A percentile compares a stretch with the other conserved stretches of the same genome.
phyloP scores from a whole-genome alignment of 495 filamentous ascomycete genomes.

The Pseudotulostoma volvatum region DNA sequence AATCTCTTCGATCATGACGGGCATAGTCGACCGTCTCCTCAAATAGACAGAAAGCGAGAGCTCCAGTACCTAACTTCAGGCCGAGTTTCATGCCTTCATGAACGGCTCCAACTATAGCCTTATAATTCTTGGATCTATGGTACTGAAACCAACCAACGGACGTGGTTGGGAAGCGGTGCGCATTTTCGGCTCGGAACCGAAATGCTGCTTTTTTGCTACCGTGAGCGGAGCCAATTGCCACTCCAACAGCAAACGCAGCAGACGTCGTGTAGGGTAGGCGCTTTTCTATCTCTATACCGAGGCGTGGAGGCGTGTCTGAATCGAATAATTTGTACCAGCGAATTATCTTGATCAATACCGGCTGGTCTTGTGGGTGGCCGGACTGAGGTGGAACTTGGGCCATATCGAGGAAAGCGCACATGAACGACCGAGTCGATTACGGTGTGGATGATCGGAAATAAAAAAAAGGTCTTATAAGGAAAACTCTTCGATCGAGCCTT shows the following conservation, averaged over 20 bases:
- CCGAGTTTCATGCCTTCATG: conserved; percentile 66
- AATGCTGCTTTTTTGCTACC: conserved; percentile 57
- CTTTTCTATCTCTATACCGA: conserved; percentile 43
- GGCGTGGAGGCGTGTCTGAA: conserved; percentile 33
- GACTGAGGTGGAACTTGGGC: conserved; percentile 2
- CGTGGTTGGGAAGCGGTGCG: conserved; percentile 72
- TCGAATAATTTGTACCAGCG: conserved; percentile 30
- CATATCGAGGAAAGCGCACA: not conserved
- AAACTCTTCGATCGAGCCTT: no score
- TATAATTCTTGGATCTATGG: conserved; percentile 94
- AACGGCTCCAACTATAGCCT: conserved; percentile 53
- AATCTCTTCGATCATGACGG: conserved; percentile 47
- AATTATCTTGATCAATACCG: conserved; percentile 16
- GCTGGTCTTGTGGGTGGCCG: conserved; percentile 12
- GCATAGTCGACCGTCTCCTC: conserved; percentile 75
- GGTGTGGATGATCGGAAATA: not conserved
- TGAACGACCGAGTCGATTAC: no score
- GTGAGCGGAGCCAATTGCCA: conserved; percentile 51
- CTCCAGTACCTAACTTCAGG: conserved; percentile 47
- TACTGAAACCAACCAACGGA: conserved; percentile 88
- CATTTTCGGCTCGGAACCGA: conserved; percentile 85
- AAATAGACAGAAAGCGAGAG: conserved; percentile 48
- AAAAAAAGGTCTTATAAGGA: conserved; percentile 13
- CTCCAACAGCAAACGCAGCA: conserved; percentile 46
- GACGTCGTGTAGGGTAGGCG: conserved; percentile 47